These are phyloP conservation scores for Graphilbum sp. DNA, from an alignment of 2,329 filamentous ascomycete genomes.

Conservation along the genomic window DNA sequence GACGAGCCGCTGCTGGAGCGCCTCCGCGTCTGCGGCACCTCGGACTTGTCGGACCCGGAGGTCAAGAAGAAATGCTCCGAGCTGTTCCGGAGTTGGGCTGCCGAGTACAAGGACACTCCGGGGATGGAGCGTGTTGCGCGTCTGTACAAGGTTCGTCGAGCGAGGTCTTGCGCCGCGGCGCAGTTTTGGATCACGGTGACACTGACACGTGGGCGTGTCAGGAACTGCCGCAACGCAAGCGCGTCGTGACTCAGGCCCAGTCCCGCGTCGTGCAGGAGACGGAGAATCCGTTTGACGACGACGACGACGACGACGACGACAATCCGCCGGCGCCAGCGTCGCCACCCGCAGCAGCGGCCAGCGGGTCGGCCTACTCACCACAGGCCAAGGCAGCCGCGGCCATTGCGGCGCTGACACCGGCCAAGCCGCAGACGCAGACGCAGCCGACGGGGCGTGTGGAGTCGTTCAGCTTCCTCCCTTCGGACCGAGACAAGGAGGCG, in stretches of 20 bases:
- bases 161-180: no score
- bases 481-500: constrained; percentile 7
- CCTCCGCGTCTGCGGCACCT: constrained; percentile 72
- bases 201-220: no score
- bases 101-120: constrained; percentile 61
- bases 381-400: constrained; percentile 9
- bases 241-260: constrained; percentile 57
- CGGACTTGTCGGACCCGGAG: constrained; percentile 65
- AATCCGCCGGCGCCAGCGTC: constrained; percentile 1
- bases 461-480: constrained; percentile 22
- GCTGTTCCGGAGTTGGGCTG: constrained; percentile 75
- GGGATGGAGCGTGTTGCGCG: constrained; percentile 67
- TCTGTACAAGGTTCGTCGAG: constrained; percentile 45
- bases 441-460: constrained; percentile 16
- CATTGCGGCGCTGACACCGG: constrained; percentile 2
- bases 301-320: constrained; percentile 37
- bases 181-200: no score
- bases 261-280: constrained; percentile 76
- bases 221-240: constrained; percentile 51
- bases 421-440: constrained; percentile 5
- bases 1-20: constrained; percentile 88
- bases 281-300: constrained; percentile 53
- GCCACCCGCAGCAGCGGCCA: background rate
- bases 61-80: constrained; percentile 82
- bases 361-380: constrained; percentile 2